Evolutionary conservation across 1,284 basidiomycete species (phyloP), one percentile per base, ranked within the genome.

Genomic region (Sporisorium sorghi): DNA sequence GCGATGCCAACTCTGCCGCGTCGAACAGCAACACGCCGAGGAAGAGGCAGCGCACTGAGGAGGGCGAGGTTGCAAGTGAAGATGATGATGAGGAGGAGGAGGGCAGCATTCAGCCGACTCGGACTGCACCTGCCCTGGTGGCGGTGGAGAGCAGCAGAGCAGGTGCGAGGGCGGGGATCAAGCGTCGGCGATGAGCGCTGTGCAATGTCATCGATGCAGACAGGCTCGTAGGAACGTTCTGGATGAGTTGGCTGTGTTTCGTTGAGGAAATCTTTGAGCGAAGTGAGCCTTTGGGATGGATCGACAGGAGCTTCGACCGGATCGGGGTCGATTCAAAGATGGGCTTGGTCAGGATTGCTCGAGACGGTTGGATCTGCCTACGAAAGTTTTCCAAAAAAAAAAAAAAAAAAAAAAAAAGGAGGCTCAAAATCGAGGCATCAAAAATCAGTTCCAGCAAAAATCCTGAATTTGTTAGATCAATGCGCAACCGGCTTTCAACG

Each of bases 31-130:
- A 64, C 37, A 73, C 71, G 8, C 71, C 71, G n/a, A 58, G 70
- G 17, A 73, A 73, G 53, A 51, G 70, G 44, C 70, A 73, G 49
- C 43, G 64, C 21, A 73, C 70, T 0, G 61, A 73, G 21, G 71
- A 69, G 24, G 71, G 71, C 3, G 71, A 69, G 40, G 54, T 65
- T 8, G 66, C 24, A 7, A 62, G 37, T 10, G 67, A 70, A 2
- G 68, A 65, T 10, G 67, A 70, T 1, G 68, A 65, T 42, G 71
- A 73, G 55, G 71, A 73, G 40, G 71, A 73, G 33, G 71, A 73
- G 28, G 71, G 71, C 1, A 69, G 65, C 28, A 73, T 73, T 51
- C 66, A 47, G 24, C 65, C 65, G 9, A 12, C 56, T n/a, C 19
- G 15, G 4, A 21, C 54, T 14, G 33, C 37, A 8, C 21, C 50